Base-by-base conservation (phyloP, 2,329 filamentous ascomycete genomes). In the Talaromyces marneffei region DNA sequence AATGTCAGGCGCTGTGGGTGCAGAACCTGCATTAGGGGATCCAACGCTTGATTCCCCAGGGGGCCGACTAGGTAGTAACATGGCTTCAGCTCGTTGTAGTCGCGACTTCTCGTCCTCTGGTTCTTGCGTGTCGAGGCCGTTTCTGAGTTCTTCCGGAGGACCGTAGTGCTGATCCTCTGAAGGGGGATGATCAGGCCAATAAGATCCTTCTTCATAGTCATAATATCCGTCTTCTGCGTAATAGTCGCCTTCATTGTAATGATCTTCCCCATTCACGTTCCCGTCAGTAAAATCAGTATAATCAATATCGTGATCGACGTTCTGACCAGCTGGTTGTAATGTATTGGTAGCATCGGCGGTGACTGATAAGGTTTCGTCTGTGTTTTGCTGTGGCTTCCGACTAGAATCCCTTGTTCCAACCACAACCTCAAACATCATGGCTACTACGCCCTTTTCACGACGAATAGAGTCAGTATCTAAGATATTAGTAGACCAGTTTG, bases 381-480 rank as follows among this genome's bases (percentile, higher is more conserved):
- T 72, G 67, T 72, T 77, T 52, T 69, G 72, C 61, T 79, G 80
- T 61, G 81, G 81, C 62, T 78, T 71, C 65, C 83, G 75, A 63
- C 83, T 83, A 67, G 87, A 93, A 73, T 99, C 92, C 37, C 84
- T 83, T 0, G 92, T 96, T 1, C 94, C 94, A 20, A 97, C 87
- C 1, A 96, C 81, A 14, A 96, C 84, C 72, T 97, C 92, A 68
- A 97, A 93, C 0, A 88, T 82, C 59, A 92, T 90, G 0, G 87
- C 88, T 23, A 97, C 87, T n/a, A 97, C 91, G 8, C 91, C 91
- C 71, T 96, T 97, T 71, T 96, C 91, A 42, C 92, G 86, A 55
- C 91, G 84, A 27, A 97, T 85, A 52, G 88, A 85, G 65, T 94
- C 88, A 0, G 94, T 99, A 67, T 97, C 92, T 44, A 96, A 83